These are phyloP conservation scores for Elymus sibiricus DNA, from an alignment of 176 grass and related monocot genomes.

Conservation along the genomic window DNA sequence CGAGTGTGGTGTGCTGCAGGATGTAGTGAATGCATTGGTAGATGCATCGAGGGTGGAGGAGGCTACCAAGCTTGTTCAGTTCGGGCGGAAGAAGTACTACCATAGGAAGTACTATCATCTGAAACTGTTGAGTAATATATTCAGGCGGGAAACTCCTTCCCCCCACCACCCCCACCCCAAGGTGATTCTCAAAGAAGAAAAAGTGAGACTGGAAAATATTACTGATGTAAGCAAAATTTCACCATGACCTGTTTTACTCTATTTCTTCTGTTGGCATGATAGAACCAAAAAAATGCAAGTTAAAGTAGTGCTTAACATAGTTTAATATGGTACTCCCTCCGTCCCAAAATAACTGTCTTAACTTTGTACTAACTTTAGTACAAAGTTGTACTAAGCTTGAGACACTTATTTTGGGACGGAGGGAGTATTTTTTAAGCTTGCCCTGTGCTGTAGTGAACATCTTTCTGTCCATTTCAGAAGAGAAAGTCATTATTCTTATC, in stretches of 20 bases:
- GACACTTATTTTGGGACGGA: too few species aligned
- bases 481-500: not conserved
- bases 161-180: too few species aligned
- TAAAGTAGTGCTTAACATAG: not conserved
- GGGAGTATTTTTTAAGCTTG: not conserved
- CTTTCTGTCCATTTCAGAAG: not conserved
- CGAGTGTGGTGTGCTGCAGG: too few species aligned
- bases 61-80: constrained; percentile 37
- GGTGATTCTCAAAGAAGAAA: not conserved
- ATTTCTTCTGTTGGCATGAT: not conserved
- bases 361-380: too few species aligned
- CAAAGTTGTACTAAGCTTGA: too few species aligned
- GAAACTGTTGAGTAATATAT: not conserved
- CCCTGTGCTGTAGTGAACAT: not conserved
- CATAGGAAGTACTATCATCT: not conserved
- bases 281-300: not conserved
- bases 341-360: too few species aligned
- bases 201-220: not conserved
- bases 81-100: constrained; percentile 37
- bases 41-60: not conserved
- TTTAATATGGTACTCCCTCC: not conserved
- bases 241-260: too few species aligned
- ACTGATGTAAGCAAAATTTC: not conserved
- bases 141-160: too few species aligned
- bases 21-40: too few species aligned